A percentile compares a stretch with the other conserved stretches of the same genome.
phyloP scores from a whole-genome alignment of 371 early-diverging fungal genomes.

The Saksenaea vasiformis region DNA sequence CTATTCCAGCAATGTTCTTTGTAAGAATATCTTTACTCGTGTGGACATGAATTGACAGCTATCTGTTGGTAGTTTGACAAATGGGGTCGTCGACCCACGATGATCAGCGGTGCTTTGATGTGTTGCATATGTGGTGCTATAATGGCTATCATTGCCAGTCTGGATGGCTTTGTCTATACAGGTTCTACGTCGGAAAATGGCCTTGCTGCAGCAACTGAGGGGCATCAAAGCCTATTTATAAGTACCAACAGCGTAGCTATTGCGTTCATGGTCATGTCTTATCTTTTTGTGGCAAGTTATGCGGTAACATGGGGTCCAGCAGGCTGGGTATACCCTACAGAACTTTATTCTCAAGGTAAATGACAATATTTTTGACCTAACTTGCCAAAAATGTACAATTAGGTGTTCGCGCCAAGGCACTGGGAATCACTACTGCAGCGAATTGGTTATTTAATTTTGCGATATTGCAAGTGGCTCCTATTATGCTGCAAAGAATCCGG shows the following conservation, averaged over 20 bases:
- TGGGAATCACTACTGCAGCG: constrained; percentile 83
- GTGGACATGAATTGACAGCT: background rate
- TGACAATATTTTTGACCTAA: background rate
- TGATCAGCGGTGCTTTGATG: constrained; percentile 50
- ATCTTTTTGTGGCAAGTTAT: constrained; percentile 74
- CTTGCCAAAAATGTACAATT: constrained; percentile 7
- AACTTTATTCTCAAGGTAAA: constrained; percentile 75
- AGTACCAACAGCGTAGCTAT: constrained; percentile 46
- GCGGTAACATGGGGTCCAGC: constrained; percentile 91
- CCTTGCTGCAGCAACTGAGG: constrained; percentile 26
- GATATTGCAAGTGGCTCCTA: constrained; percentile 65
- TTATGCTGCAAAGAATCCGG: constrained; percentile 61
- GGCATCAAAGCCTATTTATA: constrained; percentile 28
- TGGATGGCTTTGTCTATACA: constrained; percentile 38
- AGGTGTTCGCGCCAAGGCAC: constrained; percentile 80
- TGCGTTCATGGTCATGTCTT: constrained; percentile 67
- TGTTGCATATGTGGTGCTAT: constrained; percentile 45
- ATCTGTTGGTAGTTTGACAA: constrained; percentile 58
- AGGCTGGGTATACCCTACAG: constrained; percentile 93
- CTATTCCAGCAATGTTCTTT: constrained; percentile 77
- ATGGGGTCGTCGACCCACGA: constrained; percentile 65
- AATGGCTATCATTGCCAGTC: constrained; percentile 55
- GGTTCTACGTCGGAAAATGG: constrained; percentile 21
- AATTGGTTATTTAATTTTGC: constrained; percentile 88
- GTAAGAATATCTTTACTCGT: constrained; percentile 38